A percentile compares a stretch with the other conserved stretches of the same genome.
Evolutionary conservation across 2,329 filamentous ascomycete species (phyloP).

Genomic region (Fusarium oxysporum): DNA sequence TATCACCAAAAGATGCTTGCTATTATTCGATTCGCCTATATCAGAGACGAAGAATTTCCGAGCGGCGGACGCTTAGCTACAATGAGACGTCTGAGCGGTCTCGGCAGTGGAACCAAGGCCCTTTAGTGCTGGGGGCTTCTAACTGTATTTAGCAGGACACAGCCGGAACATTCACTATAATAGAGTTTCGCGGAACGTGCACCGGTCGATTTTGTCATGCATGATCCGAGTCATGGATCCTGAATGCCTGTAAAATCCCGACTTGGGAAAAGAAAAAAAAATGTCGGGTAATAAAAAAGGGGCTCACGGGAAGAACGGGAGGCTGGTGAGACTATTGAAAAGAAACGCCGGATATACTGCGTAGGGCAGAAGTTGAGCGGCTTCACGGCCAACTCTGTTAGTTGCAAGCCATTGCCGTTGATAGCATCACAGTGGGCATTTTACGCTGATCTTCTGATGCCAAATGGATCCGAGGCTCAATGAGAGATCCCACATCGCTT

Average conservation of each 20-base stretch:
- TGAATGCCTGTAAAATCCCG: not conserved
- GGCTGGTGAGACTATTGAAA: not conserved
- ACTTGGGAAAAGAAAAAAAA: not conserved
- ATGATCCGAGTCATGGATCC: not conserved
- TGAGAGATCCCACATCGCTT: not conserved
- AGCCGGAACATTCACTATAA: not conserved
- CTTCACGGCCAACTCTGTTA: not conserved
- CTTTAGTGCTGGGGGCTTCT: not conserved
- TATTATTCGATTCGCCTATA: constrained; percentile 5
- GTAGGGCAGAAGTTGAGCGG: not conserved
- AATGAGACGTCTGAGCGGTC: not conserved
- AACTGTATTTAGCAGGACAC: not conserved
- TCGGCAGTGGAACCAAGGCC: constrained; percentile 10
- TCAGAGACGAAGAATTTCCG: constrained; percentile 17
- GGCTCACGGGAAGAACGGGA: not conserved
- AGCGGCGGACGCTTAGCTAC: constrained; percentile 1
- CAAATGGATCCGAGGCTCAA: not conserved
- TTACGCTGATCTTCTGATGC: not conserved
- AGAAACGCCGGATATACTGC: not conserved
- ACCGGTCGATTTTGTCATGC: not conserved
- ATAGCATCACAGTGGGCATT: not conserved
- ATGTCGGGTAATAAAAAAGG: not conserved
- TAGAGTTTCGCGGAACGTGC: not conserved
- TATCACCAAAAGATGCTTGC: not conserved
- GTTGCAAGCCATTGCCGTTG: not conserved